Conservation (phyloP, 306 rosid species). For the Aeschynomene evenia region DNA sequence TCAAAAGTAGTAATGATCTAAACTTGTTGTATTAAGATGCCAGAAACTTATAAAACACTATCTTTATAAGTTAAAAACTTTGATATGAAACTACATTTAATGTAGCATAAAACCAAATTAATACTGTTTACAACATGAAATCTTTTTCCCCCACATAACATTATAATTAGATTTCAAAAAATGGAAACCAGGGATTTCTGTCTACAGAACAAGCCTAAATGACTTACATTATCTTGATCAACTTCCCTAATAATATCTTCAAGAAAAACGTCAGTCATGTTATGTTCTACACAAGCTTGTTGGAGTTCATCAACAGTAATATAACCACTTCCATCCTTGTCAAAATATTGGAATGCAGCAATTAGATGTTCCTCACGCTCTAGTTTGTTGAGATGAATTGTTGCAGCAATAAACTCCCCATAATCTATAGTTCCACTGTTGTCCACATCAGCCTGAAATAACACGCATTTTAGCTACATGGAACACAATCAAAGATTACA, state of each 20-base stretch:
- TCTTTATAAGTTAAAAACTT: background rate
- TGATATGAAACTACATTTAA: slow-evolving; percentile 5
- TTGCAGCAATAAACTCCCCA: slow-evolving; percentile 95
- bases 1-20: slow-evolving; percentile 12
- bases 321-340: slow-evolving; percentile 92
- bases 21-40: slow-evolving; percentile 2
- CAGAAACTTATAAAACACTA: background rate
- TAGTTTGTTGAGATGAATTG: slow-evolving; percentile 94
- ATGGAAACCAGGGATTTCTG: slow-evolving; percentile 15
- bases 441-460: slow-evolving; percentile 92
- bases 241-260: slow-evolving; percentile 93
- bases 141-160: slow-evolving; percentile 4
- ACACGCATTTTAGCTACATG: slow-evolving; percentile 38
- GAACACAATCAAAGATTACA: slow-evolving; percentile 18
- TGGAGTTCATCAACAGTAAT: slow-evolving; percentile 97
- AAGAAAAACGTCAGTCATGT: slow-evolving; percentile 78
- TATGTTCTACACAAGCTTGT: slow-evolving; percentile 89
- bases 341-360: slow-evolving; percentile 91
- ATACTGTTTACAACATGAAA: slow-evolving; percentile 9
- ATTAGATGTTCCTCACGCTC: slow-evolving; percentile 95
- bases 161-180: slow-evolving; percentile 2
- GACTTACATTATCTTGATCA: slow-evolving; percentile 93
- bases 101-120: slow-evolving; percentile 13
- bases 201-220: slow-evolving; percentile 8
- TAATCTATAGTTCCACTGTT: slow-evolving; percentile 95